phyloP scores from a whole-genome alignment of 768 basidiomycete species.

The Lactifluus rugatus region DNA sequence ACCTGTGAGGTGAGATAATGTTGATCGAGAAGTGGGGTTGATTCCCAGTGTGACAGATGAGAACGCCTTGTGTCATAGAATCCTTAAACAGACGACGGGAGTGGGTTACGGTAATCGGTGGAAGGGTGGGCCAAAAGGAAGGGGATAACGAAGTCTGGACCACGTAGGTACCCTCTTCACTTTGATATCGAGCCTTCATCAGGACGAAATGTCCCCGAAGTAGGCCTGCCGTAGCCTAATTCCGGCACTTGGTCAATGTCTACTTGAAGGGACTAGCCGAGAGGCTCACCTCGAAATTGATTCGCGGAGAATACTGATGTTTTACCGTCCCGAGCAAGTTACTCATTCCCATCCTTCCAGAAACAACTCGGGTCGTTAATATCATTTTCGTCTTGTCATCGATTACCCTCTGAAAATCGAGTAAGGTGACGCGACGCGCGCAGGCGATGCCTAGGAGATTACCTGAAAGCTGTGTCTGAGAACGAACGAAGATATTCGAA shows the following conservation, averaged over 20 bases:
- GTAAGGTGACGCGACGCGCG: neutral
- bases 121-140: conserved; percentile 5
- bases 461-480: conserved; percentile 40
- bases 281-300: conserved; percentile 31
- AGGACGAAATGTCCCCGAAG: conserved; percentile 13
- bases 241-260: neutral
- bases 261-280: neutral
- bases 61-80: conserved; percentile 18
- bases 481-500: conserved; percentile 29
- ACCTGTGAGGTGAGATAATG: conserved; percentile 9
- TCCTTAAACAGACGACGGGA: conserved; percentile 19
- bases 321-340: conserved; percentile 57
- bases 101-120: conserved; percentile 18
- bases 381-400: conserved; percentile 36
- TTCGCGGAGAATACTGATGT: conserved; percentile 66
- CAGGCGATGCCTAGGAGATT: conserved; percentile 1
- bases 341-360: conserved; percentile 1
- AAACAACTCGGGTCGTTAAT: conserved; percentile 31
- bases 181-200: conserved; percentile 10
- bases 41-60: conserved; percentile 11
- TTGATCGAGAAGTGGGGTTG: conserved; percentile 14
- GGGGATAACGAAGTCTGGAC: conserved; percentile 15
- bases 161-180: conserved; percentile 7
- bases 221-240: conserved; percentile 22
- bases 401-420: conserved; percentile 36